A percentile compares a stretch with the other conserved stretches of the same genome.
Evolutionary conservation across 2,329 filamentous ascomycete genomes (phyloP).

Genomic region (Aspergillus chevalieri): DNA sequence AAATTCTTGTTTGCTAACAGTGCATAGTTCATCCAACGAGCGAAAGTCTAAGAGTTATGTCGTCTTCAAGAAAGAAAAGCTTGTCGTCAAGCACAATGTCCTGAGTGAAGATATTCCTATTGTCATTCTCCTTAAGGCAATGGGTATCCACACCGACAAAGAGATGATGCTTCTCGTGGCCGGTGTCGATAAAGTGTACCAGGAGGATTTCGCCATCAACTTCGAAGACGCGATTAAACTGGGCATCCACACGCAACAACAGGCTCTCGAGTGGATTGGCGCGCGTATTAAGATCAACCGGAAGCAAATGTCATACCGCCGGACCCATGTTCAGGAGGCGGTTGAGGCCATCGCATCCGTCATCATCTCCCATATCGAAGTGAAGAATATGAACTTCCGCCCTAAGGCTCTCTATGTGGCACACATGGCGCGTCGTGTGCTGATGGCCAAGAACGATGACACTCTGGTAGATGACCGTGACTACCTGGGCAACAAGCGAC

Average conservation of each 20-base stretch:
- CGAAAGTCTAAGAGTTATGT: slow-evolving; percentile 98
- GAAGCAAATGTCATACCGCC: slow-evolving; percentile 53
- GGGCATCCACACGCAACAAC: slow-evolving; percentile 85
- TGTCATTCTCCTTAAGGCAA: slow-evolving; percentile 83
- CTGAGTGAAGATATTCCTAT: slow-evolving; percentile 91
- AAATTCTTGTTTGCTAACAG: slow-evolving; percentile 9
- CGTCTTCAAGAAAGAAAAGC: slow-evolving; percentile 83
- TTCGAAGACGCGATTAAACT: slow-evolving; percentile 85
- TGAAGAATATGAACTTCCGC: slow-evolving; percentile 85
- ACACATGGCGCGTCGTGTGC: slow-evolving; percentile 91
- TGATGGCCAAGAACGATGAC: slow-evolving; percentile 88
- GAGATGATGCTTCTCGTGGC: slow-evolving; percentile 90
- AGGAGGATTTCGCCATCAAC: slow-evolving; percentile 92
- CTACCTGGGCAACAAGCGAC: slow-evolving; percentile 94
- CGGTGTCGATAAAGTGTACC: slow-evolving; percentile 78
- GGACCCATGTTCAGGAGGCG: slow-evolving; percentile 84
- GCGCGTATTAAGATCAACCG: slow-evolving; percentile 80
- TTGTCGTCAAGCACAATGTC: slow-evolving; percentile 87
- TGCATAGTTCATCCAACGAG: slow-evolving; percentile 84
- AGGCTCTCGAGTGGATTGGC: slow-evolving; percentile 90
- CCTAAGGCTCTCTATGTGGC: slow-evolving; percentile 96
- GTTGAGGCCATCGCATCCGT: slow-evolving; percentile 88
- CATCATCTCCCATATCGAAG: slow-evolving; percentile 89
- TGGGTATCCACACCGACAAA: slow-evolving; percentile 89
- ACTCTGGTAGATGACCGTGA: slow-evolving; percentile 92